These are phyloP conservation scores for Tricholoma matsutake DNA, from an alignment of 768 basidiomycete species.

Conservation along the genomic window DNA sequence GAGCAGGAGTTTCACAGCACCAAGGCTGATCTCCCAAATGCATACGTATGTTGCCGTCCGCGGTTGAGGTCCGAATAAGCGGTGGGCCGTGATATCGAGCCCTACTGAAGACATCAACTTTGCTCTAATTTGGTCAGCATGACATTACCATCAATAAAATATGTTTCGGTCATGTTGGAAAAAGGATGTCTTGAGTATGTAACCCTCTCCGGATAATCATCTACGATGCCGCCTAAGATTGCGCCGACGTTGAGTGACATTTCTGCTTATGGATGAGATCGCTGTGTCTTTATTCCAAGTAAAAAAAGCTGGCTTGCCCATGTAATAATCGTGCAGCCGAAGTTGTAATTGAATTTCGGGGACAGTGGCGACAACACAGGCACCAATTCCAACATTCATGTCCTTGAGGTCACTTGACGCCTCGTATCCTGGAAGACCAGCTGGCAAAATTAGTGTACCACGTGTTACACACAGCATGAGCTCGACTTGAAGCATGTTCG, in stretches of 20 bases:
- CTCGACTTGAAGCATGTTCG: slow-evolving; percentile 79
- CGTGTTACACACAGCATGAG: slow-evolving; percentile 51
- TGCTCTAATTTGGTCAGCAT: neutral
- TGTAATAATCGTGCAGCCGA: slow-evolving; percentile 80
- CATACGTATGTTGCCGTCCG: slow-evolving; percentile 84
- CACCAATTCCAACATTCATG: slow-evolving; percentile 42
- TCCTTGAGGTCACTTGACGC: slow-evolving; percentile 18
- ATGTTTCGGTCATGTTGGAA: slow-evolving; percentile 28
- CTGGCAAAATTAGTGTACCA: slow-evolving; percentile 61
- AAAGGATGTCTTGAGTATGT: slow-evolving; percentile 22
- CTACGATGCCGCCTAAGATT: slow-evolving; percentile 48
- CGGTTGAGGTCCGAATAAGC: slow-evolving; percentile 88
- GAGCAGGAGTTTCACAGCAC: slow-evolving; percentile 53
- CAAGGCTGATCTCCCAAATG: slow-evolving; percentile 86
- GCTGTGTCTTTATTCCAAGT: neutral
- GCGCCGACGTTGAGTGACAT: slow-evolving; percentile 73
- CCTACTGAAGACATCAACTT: slow-evolving; percentile 38
- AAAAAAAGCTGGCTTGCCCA: slow-evolving; percentile 53
- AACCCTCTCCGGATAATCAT: slow-evolving; percentile 44
- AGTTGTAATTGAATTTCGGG: slow-evolving; percentile 76
- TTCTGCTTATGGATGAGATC: slow-evolving; percentile 42
- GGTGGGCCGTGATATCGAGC: slow-evolving; percentile 75
- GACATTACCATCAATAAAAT: slow-evolving; percentile 48
- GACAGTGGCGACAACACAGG: slow-evolving; percentile 51
- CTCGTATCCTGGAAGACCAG: slow-evolving; percentile 64